These are phyloP conservation scores for Chrysanthemum lavandulifolium DNA, from an alignment of 129 eudicot species.

Conservation along the genomic window DNA sequence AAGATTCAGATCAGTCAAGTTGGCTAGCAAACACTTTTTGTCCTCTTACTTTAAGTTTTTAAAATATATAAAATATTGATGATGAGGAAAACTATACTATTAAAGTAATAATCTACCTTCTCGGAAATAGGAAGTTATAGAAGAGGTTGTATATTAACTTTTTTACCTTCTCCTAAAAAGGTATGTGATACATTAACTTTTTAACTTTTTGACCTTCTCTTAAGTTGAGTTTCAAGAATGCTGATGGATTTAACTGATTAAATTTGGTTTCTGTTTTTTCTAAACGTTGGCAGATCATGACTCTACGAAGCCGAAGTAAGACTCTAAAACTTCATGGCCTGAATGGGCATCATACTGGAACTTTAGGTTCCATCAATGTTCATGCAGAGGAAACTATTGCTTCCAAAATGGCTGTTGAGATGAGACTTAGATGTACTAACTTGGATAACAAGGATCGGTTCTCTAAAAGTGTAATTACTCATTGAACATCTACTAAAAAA, in stretches of 20 bases:
- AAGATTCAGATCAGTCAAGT: too few relatives aligned
- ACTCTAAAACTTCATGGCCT: constrained; percentile 64
- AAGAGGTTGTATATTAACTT: too few relatives aligned
- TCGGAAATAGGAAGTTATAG: too few relatives aligned
- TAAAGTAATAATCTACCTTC: neutral
- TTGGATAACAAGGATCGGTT: constrained; percentile 84
- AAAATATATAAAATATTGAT: neutral
- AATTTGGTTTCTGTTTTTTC: neutral
- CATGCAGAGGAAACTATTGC: constrained; percentile 87
- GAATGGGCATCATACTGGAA: constrained; percentile 37
- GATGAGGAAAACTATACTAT: neutral
- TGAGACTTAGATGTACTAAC: constrained; percentile 56
- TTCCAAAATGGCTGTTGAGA: constrained; percentile 72
- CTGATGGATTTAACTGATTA: neutral
- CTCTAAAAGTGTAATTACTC: constrained; percentile 78
- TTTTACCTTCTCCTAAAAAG: neutral
- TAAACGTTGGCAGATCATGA: constrained; percentile 64
- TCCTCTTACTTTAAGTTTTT: neutral
- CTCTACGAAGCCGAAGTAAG: constrained; percentile 52
- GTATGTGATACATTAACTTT: neutral
- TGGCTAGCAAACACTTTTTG: too few relatives aligned
- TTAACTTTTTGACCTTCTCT: neutral
- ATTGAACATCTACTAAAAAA: constrained; percentile 4
- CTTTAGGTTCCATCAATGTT: constrained; percentile 66
- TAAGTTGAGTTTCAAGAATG: neutral